Percentiles rank a stretch among this genome's conserved stretches.
These are phyloP conservation scores for Cordyceps javanica DNA, from an alignment of 2,329 filamentous ascomycete species.

Conservation along the genomic window DNA sequence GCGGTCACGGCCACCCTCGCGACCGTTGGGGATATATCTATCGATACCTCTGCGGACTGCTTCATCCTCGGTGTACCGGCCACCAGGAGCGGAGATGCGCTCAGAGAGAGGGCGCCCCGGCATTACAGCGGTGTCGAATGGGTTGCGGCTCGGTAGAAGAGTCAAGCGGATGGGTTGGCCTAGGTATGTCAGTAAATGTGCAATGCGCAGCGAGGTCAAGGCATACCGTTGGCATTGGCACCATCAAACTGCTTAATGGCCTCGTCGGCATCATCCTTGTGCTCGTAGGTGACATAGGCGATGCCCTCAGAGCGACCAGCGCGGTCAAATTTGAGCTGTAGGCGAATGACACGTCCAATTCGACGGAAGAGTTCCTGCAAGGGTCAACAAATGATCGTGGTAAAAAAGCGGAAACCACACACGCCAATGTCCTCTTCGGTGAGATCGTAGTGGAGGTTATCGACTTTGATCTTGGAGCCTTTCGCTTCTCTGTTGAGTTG, in stretches of 20 bases:
- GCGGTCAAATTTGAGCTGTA: constrained; percentile 76
- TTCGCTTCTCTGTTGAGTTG: constrained; percentile 38
- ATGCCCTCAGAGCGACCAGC: constrained; percentile 81
- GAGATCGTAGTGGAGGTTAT: constrained; percentile 89
- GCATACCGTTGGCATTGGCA: constrained; percentile 74
- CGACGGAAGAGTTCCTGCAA: constrained; percentile 69
- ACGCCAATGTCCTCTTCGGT: constrained; percentile 79
- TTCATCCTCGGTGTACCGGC: constrained; percentile 50
- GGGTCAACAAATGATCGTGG: neutral
- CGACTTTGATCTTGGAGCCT: constrained; percentile 71
- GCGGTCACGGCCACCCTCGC: constrained; percentile 38
- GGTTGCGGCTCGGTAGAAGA: constrained; percentile 54
- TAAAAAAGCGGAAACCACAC: constrained; percentile 17
- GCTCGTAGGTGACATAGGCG: constrained; percentile 76
- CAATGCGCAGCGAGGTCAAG: neutral
- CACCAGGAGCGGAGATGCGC: constrained; percentile 48
- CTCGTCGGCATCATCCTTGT: constrained; percentile 61
- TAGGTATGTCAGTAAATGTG: constrained; percentile 20
- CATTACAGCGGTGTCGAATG: constrained; percentile 50
- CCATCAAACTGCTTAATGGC: constrained; percentile 80
- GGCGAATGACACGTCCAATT: constrained; percentile 64
- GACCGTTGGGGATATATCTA: constrained; percentile 63
- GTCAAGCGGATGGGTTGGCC: constrained; percentile 75
- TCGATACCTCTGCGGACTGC: constrained; percentile 65
- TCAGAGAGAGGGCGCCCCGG: constrained; percentile 54